Percentiles rank a stretch among this genome's conserved stretches.
phyloP scores from a whole-genome alignment of 2,329 filamentous ascomycete genomes.

The Sphaerulina populicola region DNA sequence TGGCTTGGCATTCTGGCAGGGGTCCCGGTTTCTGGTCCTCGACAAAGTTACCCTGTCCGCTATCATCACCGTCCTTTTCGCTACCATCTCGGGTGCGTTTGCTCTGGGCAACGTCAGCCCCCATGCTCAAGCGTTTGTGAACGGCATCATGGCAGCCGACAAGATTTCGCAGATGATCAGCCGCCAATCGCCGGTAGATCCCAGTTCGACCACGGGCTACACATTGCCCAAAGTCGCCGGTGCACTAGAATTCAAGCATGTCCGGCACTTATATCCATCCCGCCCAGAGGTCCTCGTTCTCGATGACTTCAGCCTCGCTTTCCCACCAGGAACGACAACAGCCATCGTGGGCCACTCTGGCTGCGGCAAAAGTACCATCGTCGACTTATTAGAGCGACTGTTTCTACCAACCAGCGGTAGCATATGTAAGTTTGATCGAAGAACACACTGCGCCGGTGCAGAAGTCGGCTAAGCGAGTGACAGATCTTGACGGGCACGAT shows the following conservation, averaged over 20 bases:
- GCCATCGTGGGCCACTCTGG: slow-evolving; percentile 38
- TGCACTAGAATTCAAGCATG: slow-evolving; percentile 31
- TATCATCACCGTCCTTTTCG: neutral
- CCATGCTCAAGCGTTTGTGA: neutral
- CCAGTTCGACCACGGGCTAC: neutral
- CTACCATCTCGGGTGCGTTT: neutral
- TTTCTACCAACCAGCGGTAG: slow-evolving; percentile 33
- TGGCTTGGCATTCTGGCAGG: neutral
- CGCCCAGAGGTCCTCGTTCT: slow-evolving; percentile 35
- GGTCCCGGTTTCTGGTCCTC: neutral
- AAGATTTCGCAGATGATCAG: neutral
- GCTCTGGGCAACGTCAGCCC: neutral
- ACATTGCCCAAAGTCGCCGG: neutral
- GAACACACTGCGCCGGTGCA: no score
- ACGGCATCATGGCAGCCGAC: neutral
- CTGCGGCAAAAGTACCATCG: slow-evolving; percentile 38
- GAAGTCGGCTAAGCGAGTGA: no score
- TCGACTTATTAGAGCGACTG: slow-evolving; percentile 29
- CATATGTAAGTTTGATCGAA: neutral
- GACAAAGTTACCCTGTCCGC: neutral
- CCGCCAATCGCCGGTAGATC: neutral
- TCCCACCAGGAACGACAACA: slow-evolving; percentile 30
- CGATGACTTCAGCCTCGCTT: slow-evolving; percentile 31
- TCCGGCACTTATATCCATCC: slow-evolving; percentile 37
- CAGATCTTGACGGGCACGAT: neutral